Percentiles rank a stretch among this genome's conserved stretches.
Conservation (phyloP, 1,284 basidiomycete species). For the Ustilago sp. region DNA sequence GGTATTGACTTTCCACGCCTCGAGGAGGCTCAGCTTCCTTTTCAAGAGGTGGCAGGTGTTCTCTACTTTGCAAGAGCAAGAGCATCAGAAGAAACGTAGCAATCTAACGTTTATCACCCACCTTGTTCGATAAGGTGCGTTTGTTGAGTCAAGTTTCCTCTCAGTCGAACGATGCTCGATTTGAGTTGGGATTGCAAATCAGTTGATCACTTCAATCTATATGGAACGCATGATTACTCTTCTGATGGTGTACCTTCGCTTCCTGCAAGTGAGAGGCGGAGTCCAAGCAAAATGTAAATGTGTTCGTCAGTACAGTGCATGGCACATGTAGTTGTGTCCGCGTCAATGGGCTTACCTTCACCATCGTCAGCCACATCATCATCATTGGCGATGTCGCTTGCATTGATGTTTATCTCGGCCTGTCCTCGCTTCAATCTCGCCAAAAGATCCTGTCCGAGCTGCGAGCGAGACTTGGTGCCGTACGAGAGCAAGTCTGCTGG, state of each 20-base stretch:
- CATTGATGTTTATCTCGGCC: conserved; percentile 48
- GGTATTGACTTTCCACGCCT: not conserved
- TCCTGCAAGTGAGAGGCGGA: conserved; percentile 10
- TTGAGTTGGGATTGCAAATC: not conserved
- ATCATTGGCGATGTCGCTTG: conserved; percentile 54
- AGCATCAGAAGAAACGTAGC: not conserved
- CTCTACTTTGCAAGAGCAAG: not conserved
- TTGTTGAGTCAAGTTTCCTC: not conserved
- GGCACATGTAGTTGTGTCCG: not conserved
- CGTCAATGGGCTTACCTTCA: conserved; percentile 26
- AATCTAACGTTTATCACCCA: not conserved
- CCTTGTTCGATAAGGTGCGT: not conserved
- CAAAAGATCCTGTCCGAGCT: conserved; percentile 54
- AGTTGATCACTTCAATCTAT: not conserved
- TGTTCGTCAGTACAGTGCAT: not conserved
- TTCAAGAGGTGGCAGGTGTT: no score
- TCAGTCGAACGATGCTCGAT: no score
- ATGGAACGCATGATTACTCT: conserved; percentile 16
- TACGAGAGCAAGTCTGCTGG: conserved; percentile 59
- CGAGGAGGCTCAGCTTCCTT: not conserved
- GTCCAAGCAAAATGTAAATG: no score
- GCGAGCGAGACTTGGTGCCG: conserved; percentile 47
- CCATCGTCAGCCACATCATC: conserved; percentile 43
- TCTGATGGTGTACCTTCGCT: conserved; percentile 54
- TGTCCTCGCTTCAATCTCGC: conserved; percentile 52